Evolutionary conservation across 139 green algal genomes (phyloP), one percentile per base, ranked within the genome.

Genomic region (Pleodorina starrii): DNA sequence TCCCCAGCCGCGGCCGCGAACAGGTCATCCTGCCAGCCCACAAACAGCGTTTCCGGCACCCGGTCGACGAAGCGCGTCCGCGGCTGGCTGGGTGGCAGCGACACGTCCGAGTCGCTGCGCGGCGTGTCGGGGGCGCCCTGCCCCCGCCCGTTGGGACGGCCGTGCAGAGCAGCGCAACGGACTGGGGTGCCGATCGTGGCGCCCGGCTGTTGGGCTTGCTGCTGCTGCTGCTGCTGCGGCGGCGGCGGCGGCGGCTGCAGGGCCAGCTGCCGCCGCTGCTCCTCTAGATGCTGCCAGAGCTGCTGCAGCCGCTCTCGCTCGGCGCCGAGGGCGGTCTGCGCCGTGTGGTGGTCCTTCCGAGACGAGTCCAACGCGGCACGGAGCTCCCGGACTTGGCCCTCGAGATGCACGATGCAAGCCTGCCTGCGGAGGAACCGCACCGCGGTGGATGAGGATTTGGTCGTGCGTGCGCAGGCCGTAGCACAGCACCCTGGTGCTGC

Each of bases 41-140:
- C 38, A 1, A 86, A 44, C 27, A 86, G 17, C 23, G 79, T 86
- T 38, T 86, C 79, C 17, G 79, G 79, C 1, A 86, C 57, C 5
- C 79, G 42, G 57, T 86, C 79, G 5, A 75, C 78, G 32, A 42
- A 35, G 23, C 51, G 38, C 1, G 35, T 29, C 23, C 32, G 76
- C 16, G 79, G 79, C 29, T 75, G 79, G 59, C 79, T 86, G 29
- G 79, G 79, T 40, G 79, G 79, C 38, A 86, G 59, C 40, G 79
- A 86, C 11, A 63, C 79, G 29, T 75, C 57, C 25, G 57, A 86
- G 59, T 86, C 79, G 10, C 63, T 73, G 2, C 63, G 63, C 48
- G 48, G 48, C 32, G 27, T 73, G 29, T 73, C 27, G 29, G 63
- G 29, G 3, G 7, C 9, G 54, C 9, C 9, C 6, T 5, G 54